These are phyloP conservation scores for Penicillium italicum DNA, from an alignment of 2,329 filamentous ascomycete species.

Conservation along the genomic window DNA sequence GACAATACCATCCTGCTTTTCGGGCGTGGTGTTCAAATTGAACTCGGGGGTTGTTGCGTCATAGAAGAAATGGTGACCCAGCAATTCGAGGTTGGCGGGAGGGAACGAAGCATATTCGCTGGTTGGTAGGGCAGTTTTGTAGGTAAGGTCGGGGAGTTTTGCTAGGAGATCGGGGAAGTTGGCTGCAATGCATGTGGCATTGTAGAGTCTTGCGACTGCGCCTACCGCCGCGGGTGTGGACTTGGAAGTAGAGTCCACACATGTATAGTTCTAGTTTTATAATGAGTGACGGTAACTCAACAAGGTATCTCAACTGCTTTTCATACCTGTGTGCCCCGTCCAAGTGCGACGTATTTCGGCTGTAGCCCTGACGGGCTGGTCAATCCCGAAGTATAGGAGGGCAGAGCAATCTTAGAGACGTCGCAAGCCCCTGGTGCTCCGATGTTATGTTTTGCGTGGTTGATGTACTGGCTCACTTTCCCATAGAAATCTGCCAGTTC, in stretches of 20 bases:
- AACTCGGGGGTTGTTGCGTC: slow-evolving; percentile 72
- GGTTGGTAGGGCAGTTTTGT: slow-evolving; percentile 60
- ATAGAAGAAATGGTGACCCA: slow-evolving; percentile 79
- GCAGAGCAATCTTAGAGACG: slow-evolving; percentile 33
- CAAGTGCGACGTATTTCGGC: slow-evolving; percentile 76
- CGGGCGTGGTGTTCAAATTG: slow-evolving; percentile 61
- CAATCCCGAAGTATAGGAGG: slow-evolving; percentile 56
- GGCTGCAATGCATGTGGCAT: slow-evolving; percentile 75
- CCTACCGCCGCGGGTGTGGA: slow-evolving; percentile 64
- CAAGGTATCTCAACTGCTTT: background rate
- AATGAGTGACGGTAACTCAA: slow-evolving; percentile 10
- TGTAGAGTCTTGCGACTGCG: slow-evolving; percentile 80
- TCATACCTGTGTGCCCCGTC: slow-evolving; percentile 66
- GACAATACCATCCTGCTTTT: slow-evolving; percentile 51
- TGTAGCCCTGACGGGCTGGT: slow-evolving; percentile 58
- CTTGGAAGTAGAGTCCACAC: slow-evolving; percentile 58
- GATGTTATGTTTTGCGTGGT: slow-evolving; percentile 21
- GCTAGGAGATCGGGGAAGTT: slow-evolving; percentile 64
- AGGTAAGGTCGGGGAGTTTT: slow-evolving; percentile 62
- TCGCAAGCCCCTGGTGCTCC: slow-evolving; percentile 31
- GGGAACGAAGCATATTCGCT: slow-evolving; percentile 33
- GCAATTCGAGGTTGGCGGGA: slow-evolving; percentile 60
- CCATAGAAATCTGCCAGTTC: slow-evolving; percentile 41
- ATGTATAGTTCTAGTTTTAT: slow-evolving; percentile 78
- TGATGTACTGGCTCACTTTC: slow-evolving; percentile 40